Base-by-base conservation (phyloP, 805 yeast genomes). In the Candida mattraensis region DNA sequence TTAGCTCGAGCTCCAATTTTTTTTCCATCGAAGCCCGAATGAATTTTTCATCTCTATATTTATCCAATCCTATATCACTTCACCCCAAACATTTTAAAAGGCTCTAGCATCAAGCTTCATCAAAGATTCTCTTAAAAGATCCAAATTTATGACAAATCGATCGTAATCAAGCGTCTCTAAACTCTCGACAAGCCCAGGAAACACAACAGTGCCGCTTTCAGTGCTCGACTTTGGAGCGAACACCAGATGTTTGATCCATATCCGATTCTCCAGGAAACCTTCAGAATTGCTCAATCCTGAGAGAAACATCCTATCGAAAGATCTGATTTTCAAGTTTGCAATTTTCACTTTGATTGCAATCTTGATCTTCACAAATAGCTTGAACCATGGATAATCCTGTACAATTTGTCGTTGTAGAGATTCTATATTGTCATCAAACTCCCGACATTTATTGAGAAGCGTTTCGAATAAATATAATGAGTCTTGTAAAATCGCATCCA, bases 351-450 rank as follows among this genome's bases (percentile, higher is more conserved):
- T 71, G 11, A 82, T 71, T 33, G 78, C 80, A 4, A 79, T 66
- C 33, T 64, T 69, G 23, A 85, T 52, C 57, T 87, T 87, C 45
- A 68, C 72, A 45, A 67, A 71, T 34, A 72, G 62, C 44, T 72
- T 67, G 64, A 81, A 87, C 88, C 95, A 83, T 1, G 96, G 88
- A 49, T 74, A 83, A 48, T 87, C 97, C 27, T 70, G 63, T 1
- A 69, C 59, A 36, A 80, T 74, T 21, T 72, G 67, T 2, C 62
- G 59, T 44, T 76, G 78, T 18, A 86, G 64, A 2, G 13, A 13
- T n/a, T 37, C 42, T 37, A 55, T 23, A 3, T 32, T 37, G 1
- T 20, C 24, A 26, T 58, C 63, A 35, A 57, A 56, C 3, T 33
- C 33, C 1, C 12, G 8, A 8, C 53, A 30, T 17, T 34, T 39